phyloP scores from a whole-genome alignment of 2,329 filamentous ascomycete genomes.

The Beauveria sp. region DNA sequence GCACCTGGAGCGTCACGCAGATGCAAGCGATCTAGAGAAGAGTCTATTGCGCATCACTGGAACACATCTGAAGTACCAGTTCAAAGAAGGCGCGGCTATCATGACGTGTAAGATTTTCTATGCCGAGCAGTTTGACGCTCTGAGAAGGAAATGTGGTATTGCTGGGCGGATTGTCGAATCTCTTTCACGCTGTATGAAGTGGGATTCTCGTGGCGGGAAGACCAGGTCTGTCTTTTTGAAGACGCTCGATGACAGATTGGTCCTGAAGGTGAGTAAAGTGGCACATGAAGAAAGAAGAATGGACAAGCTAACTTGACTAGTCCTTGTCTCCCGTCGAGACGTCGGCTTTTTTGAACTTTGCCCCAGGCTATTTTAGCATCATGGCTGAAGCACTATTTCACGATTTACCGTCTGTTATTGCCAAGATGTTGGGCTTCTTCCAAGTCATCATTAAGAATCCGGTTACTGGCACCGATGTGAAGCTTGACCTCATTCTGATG shows the following conservation, averaged over 20 bases:
- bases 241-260: conserved; percentile 87
- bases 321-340: conserved; percentile 87
- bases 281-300: conserved; percentile 12
- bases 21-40: conserved; percentile 73
- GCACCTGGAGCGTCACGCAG: conserved; percentile 31
- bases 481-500: conserved; percentile 90
- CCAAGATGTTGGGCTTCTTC: conserved; percentile 98
- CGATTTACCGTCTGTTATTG: conserved; percentile 89
- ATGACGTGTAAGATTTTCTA: conserved; percentile 99
- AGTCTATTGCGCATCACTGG: conserved; percentile 78
- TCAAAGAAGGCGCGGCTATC: conserved; percentile 84
- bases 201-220: conserved; percentile 96
- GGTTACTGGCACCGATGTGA: conserved; percentile 82
- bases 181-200: conserved; percentile 89
- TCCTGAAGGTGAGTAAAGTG: conserved; percentile 57
- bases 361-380: conserved; percentile 93
- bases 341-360: conserved; percentile 88
- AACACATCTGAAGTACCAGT: conserved; percentile 93
- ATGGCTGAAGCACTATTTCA: conserved; percentile 96
- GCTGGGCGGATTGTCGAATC: conserved; percentile 93
- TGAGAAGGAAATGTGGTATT: conserved; percentile 86
- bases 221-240: conserved; percentile 97
- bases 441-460: conserved; percentile 97
- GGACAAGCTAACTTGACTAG: conserved; percentile 33
- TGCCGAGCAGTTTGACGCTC: conserved; percentile 92